Percentiles rank a stretch among this genome's conserved stretches.
These are phyloP conservation scores for Clarireedia monteithiana DNA, from an alignment of 2,329 filamentous ascomycete species.

Conservation along the genomic window DNA sequence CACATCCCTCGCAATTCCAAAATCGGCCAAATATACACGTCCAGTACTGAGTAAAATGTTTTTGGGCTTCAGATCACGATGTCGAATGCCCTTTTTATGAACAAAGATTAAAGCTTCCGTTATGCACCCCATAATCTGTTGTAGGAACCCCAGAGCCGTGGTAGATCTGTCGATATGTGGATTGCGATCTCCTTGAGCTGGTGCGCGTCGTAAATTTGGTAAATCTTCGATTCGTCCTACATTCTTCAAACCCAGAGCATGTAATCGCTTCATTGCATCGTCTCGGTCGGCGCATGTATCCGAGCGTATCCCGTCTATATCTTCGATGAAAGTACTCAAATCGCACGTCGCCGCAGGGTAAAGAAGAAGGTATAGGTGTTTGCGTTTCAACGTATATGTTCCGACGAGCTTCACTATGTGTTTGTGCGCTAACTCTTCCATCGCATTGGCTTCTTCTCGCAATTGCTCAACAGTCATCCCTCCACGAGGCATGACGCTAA, in stretches of 20 bases:
- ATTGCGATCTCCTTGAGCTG: neutral
- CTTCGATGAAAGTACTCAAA: conserved; percentile 35
- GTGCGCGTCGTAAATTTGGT: conserved; percentile 2
- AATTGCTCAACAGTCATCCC: conserved; percentile 34
- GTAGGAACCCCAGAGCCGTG: conserved; percentile 34
- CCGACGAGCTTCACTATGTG: conserved; percentile 42
- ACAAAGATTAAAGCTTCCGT: conserved; percentile 22
- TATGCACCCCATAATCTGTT: conserved; percentile 37
- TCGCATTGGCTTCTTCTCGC: conserved; percentile 39
- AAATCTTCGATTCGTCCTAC: conserved; percentile 24
- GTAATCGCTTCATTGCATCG: conserved; percentile 31
- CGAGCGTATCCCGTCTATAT: conserved; percentile 35
- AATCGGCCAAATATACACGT: conserved; percentile 41
- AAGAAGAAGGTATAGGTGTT: conserved; percentile 38
- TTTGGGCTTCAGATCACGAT: conserved; percentile 41
- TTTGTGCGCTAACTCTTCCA: conserved; percentile 40
- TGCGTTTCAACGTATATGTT: conserved; percentile 35
- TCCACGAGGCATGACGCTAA: conserved; percentile 13
- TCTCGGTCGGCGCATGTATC: conserved; percentile 35
- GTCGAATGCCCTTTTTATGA: conserved; percentile 33
- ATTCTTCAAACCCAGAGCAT: conserved; percentile 32
- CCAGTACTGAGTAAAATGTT: conserved; percentile 40
- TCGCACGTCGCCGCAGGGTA: conserved; percentile 43
- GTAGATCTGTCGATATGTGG: conserved; percentile 16
- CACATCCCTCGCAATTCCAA: conserved; percentile 42